These are phyloP conservation scores for Pelargonium cotyledonis DNA, from an alignment of 441 rosid species.

Conservation along the genomic window DNA sequence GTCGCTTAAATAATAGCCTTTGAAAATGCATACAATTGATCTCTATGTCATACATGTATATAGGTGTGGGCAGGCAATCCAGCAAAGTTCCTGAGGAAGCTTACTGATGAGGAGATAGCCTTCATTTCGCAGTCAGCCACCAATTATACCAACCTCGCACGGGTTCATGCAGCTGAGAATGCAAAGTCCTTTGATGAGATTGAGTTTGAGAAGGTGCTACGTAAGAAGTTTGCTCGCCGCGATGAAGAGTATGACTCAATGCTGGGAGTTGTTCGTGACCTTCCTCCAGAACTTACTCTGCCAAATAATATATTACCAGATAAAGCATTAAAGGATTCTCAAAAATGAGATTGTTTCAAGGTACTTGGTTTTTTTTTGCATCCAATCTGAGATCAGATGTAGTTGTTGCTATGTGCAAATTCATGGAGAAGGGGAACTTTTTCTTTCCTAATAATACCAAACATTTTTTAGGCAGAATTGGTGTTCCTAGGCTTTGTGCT, in stretches of 20 bases:
- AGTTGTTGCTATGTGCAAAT: background rate
- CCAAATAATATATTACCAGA: background rate
- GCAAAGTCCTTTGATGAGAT: conserved; percentile 70
- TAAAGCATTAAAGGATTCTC: background rate
- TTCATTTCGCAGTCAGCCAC: conserved; percentile 29
- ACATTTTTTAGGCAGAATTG: background rate
- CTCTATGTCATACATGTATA: background rate
- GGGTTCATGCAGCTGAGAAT: conserved; percentile 39
- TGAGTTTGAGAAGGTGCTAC: conserved; percentile 84
- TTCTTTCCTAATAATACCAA: background rate
- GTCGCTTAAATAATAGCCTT: background rate
- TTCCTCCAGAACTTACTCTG: conserved; percentile 4
- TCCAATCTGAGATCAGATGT: too few species aligned
- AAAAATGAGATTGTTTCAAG: background rate
- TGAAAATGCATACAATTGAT: background rate
- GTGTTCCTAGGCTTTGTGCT: background rate
- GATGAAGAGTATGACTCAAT: conserved; percentile 85
- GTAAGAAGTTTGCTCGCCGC: conserved; percentile 58
- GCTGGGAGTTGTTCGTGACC: conserved; percentile 43
- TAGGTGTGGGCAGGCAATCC: conserved; percentile 4
- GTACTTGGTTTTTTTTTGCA: too few species aligned
- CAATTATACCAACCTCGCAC: background rate
- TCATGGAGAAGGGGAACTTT: background rate
- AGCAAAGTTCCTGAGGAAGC: conserved; percentile 3
- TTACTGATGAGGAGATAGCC: conserved; percentile 41